Conservation (phyloP, 176 grass and related monocot genomes). For the Musa itinerans region DNA sequence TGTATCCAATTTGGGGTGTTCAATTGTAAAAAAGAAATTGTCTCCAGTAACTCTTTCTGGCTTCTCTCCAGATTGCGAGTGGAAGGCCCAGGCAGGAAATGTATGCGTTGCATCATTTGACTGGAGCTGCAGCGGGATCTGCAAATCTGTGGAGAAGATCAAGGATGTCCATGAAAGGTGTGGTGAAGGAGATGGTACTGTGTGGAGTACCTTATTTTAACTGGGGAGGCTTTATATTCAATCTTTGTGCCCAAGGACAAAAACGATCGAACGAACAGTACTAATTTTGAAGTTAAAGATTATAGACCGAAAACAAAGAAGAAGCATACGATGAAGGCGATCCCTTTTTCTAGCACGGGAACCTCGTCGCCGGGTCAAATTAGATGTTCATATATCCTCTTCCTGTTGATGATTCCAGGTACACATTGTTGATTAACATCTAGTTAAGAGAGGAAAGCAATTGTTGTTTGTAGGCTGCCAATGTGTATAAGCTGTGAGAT, state of each 20-base stretch:
- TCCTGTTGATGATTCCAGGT: not conserved
- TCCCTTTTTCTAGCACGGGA: not conserved
- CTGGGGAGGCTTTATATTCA: not conserved
- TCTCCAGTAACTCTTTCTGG: not conserved
- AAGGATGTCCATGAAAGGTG: constrained; percentile 1
- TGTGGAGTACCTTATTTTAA: constrained; percentile 4
- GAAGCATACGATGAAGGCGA: not conserved
- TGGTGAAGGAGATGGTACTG: not conserved
- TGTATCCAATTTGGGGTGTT: not conserved
- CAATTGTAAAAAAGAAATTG: not conserved
- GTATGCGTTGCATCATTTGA: constrained; percentile 1
- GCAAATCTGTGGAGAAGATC: constrained; percentile 12
- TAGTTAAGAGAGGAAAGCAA: not conserved
- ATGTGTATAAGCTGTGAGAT: not conserved
- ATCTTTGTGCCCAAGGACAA: not conserved
- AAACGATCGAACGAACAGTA: not conserved
- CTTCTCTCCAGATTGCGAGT: not conserved
- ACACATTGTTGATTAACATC: not conserved
- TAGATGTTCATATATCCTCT: not conserved
- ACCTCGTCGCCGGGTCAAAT: not conserved
- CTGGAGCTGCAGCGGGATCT: constrained; percentile 14
- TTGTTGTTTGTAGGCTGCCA: not conserved
- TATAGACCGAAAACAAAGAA: not conserved
- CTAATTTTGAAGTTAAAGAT: not conserved
- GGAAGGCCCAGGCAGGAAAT: constrained; percentile 7